Conservation (phyloP, 2,329 filamentous ascomycete species). For the Talaromyces sp. region DNA sequence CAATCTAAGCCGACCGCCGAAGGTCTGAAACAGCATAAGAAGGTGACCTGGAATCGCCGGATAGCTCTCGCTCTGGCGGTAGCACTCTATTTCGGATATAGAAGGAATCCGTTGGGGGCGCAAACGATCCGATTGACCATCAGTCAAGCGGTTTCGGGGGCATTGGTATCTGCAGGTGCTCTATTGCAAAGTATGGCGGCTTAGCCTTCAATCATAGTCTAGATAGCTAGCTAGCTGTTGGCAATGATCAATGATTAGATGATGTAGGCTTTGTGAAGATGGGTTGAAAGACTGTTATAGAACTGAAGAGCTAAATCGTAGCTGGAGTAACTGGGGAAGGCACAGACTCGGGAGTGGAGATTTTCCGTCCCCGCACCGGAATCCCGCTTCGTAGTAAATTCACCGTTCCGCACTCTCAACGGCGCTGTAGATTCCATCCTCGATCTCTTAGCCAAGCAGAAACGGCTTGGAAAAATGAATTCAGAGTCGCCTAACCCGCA, state of each 20-base stretch:
- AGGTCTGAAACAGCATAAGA: constrained; percentile 37
- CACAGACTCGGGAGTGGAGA: not conserved
- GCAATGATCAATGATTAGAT: not conserved
- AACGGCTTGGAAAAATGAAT: constrained; percentile 24
- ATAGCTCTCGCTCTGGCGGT: constrained; percentile 23
- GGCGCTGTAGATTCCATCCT: not conserved
- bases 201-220: not conserved
- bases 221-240: not conserved
- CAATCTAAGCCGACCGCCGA: constrained; percentile 50
- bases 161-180: constrained; percentile 2
- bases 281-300: not conserved
- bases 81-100: constrained; percentile 19
- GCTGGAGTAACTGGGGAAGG: not conserved
- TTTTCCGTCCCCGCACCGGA: constrained; percentile 5
- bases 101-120: constrained; percentile 4
- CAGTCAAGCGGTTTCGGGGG: not conserved
- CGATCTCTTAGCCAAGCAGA: not conserved
- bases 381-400: not conserved
- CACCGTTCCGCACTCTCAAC: constrained; percentile 6
- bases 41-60: constrained; percentile 21
- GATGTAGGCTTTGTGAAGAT: not conserved
- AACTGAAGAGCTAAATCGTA: not conserved
- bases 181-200: constrained; percentile 14
- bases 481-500: constrained; percentile 35
- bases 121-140: constrained; percentile 13